phyloP scores from a whole-genome alignment of 176 grass and related monocot species.

The Triticum turgidum region DNA sequence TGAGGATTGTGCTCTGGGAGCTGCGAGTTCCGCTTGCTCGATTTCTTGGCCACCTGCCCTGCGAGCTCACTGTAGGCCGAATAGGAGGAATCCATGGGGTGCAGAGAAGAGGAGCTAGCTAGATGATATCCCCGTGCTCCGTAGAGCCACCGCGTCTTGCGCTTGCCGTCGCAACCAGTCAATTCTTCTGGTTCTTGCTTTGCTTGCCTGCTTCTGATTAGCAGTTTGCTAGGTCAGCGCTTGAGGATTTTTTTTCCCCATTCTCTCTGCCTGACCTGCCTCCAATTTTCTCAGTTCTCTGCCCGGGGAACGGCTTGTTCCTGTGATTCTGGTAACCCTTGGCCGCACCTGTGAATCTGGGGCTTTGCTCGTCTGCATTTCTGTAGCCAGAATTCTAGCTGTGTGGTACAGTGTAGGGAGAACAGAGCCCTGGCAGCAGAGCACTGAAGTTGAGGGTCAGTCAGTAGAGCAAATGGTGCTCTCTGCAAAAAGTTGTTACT shows the following conservation, averaged over 20 bases:
- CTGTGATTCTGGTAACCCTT: background rate
- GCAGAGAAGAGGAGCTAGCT: background rate
- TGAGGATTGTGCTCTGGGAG: background rate
- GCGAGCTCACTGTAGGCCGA: background rate
- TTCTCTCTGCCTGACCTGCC: background rate
- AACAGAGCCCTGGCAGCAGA: background rate
- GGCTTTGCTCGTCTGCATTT: background rate
- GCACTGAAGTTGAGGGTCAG: background rate
- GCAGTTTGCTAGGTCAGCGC: constrained; percentile 1
- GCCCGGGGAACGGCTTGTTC: background rate
- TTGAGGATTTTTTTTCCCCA: background rate
- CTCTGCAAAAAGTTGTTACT: no score
- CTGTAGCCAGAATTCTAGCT: background rate
- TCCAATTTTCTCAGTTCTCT: background rate
- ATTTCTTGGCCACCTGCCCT: background rate
- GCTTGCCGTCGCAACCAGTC: background rate
- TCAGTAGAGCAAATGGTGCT: background rate
- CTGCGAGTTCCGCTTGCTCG: background rate
- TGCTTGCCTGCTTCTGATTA: background rate
- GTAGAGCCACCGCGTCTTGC: background rate
- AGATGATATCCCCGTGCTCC: background rate
- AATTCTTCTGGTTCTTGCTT: background rate
- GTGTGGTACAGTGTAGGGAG: background rate
- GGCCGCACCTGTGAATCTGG: background rate
- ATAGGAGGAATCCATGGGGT: background rate